Conservation (phyloP, 768 basidiomycete species). For the Amanita rubescens region DNA sequence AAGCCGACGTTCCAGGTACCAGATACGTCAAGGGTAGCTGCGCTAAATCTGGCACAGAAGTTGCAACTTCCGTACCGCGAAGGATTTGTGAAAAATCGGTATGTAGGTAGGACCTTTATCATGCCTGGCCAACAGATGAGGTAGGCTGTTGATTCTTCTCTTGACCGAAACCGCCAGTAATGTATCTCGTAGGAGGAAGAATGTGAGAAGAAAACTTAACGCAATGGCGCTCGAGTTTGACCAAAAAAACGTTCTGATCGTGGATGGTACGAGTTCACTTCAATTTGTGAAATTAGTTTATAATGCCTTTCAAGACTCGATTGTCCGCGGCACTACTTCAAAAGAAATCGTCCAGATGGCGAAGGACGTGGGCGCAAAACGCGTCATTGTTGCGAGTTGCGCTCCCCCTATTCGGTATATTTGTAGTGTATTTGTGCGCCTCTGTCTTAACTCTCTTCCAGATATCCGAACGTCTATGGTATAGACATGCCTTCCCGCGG, state of each 20-base stretch:
- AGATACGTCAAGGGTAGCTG: slow-evolving; percentile 94
- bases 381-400: slow-evolving; percentile 93
- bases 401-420: slow-evolving; percentile 88
- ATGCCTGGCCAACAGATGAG: slow-evolving; percentile 99
- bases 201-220: slow-evolving; percentile 91
- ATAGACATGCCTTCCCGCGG: slow-evolving; percentile 98
- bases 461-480: slow-evolving; percentile 93
- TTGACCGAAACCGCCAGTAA: background rate
- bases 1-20: slow-evolving; percentile 53
- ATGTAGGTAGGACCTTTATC: slow-evolving; percentile 97
- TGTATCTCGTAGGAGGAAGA: slow-evolving; percentile 59
- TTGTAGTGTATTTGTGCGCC: background rate
- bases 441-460: slow-evolving; percentile 19
- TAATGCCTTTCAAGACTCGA: slow-evolving; percentile 61
- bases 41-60: slow-evolving; percentile 89
- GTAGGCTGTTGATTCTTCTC: slow-evolving; percentile 24
- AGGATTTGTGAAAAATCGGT: slow-evolving; percentile 98
- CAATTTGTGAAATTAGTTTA: background rate
- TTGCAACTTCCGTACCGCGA: slow-evolving; percentile 89
- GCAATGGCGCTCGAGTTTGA: slow-evolving; percentile 98
- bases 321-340: slow-evolving; percentile 96
- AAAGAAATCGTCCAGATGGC: slow-evolving; percentile 99
- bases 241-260: slow-evolving; percentile 87
- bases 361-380: slow-evolving; percentile 95
- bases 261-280: slow-evolving; percentile 63